Base-by-base conservation (phyloP, 257 asterid genomes). In the Parsonsia alboflavescens region DNA sequence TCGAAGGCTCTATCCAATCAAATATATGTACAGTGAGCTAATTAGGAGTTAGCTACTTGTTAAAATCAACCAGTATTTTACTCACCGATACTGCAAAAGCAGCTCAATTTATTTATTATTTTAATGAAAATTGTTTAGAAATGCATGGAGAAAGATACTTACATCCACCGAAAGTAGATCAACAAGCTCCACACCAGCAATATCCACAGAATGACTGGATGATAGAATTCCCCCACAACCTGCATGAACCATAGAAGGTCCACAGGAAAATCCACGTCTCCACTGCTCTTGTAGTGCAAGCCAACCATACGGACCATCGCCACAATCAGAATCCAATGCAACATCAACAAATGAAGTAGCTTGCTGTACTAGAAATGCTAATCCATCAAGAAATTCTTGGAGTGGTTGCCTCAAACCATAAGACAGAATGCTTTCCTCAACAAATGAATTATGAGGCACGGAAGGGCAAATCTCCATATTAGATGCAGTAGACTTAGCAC, bases 201-300 rank as follows among this genome's bases (percentile, higher is more conserved):
- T 85, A 84, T 95, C 99, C 82, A 95, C 84, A 24, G 98, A 89
- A 86, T 95, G 99, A 72, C 93, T 83, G 73, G 97, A 90, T 80
- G 99, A 91, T 88, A 95, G 81, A 79, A 90, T 85, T 72, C 99
- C 99, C 73, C 99, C 99, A 84, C 99, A 95, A 75, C 98, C 99
- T 81, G 98, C 99, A 88, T 95, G 99, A 53, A 88, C 96, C 97
- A 89, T 95, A 74, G 96, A 88, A 71, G 99, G 99, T 70, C 99
- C 94, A 84, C 99, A 95, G 64, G 97, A 91, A 87, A 95, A 89
- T 52, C 97, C 97, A 76, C 98, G 99, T 84, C 98, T 92, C 86
- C 87, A 77, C 85, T 95, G 99, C 89, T 95, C 99, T 89, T 95
- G 96, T 83, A 92, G 78, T 36, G 98, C 96, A 80, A 95, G 99